These are phyloP conservation scores for Alliaria petiolata DNA, from an alignment of 345 rosid genomes.

Conservation along the genomic window DNA sequence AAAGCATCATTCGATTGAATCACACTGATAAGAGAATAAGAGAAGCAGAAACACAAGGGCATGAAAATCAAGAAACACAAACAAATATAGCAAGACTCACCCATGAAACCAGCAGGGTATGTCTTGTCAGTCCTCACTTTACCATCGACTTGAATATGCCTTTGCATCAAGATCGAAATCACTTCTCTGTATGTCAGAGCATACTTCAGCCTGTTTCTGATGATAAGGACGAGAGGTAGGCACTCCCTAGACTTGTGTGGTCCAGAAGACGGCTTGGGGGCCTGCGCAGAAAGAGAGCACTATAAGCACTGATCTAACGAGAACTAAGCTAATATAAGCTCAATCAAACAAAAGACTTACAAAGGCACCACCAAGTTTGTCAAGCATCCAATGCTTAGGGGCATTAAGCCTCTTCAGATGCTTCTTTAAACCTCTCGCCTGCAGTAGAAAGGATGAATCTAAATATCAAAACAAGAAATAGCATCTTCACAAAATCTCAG, in stretches of 20 bases:
- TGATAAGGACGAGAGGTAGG: conserved; percentile 50
- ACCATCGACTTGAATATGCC: conserved; percentile 63
- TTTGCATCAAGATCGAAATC: conserved; percentile 65
- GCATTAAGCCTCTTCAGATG: conserved; percentile 87
- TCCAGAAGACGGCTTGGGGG: conserved; percentile 79
- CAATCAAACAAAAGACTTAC: conserved; percentile 33
- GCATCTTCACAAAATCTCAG: neutral
- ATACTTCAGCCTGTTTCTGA: conserved; percentile 63
- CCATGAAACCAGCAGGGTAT: conserved; percentile 56
- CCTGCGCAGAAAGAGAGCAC: conserved; percentile 3
- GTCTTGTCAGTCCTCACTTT: conserved; percentile 38
- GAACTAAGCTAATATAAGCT: neutral
- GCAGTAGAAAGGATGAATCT: neutral
- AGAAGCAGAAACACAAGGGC: neutral
- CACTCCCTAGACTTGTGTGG: conserved; percentile 82
- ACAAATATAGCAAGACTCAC: neutral
- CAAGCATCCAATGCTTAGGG: conserved; percentile 81
- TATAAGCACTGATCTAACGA: neutral
- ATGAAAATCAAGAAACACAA: neutral
- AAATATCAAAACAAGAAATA: neutral
- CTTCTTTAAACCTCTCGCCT: conserved; percentile 87
- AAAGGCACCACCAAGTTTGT: conserved; percentile 69
- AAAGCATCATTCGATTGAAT: neutral
- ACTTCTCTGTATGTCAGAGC: conserved; percentile 59
- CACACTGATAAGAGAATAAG: neutral